Conservation (phyloP, 495 filamentous ascomycete genomes). For the Trichoderma asperelloides region DNA sequence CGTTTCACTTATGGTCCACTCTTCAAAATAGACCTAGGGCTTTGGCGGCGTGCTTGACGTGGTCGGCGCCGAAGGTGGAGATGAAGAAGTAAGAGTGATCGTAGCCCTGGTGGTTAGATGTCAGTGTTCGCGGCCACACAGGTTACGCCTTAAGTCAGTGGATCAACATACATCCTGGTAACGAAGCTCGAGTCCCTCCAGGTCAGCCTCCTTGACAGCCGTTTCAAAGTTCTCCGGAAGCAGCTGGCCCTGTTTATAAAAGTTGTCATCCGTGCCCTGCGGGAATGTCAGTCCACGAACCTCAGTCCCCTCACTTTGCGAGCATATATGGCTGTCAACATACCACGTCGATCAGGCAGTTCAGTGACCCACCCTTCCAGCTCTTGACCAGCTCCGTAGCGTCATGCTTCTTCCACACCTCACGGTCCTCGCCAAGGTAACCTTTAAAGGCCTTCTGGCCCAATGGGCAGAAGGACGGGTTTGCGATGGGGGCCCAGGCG, state of each 20-base stretch:
- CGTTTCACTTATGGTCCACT: no score
- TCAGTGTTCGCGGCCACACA: neutral
- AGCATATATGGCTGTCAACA: constrained; percentile 21
- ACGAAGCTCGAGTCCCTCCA: constrained; percentile 57
- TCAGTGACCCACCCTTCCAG: constrained; percentile 60
- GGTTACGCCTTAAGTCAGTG: neutral
- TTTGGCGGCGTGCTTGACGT: constrained; percentile 85
- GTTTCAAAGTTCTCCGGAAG: constrained; percentile 86
- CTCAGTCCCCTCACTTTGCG: neutral
- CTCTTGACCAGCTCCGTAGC: constrained; percentile 77
- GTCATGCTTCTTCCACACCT: constrained; percentile 80
- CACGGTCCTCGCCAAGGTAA: constrained; percentile 65
- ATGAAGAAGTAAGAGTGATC: constrained; percentile 97
- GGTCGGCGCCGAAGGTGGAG: constrained; percentile 77
- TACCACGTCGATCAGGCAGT: constrained; percentile 76
- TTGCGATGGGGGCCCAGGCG: constrained; percentile 87
- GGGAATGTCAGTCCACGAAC: no score
- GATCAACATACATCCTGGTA: constrained; percentile 68
- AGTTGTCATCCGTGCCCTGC: constrained; percentile 81
- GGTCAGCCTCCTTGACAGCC: constrained; percentile 63
- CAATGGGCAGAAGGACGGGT: constrained; percentile 82
- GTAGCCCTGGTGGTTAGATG: constrained; percentile 57
- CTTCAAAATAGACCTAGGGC: constrained; percentile 38
- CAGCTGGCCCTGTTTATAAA: constrained; percentile 87
- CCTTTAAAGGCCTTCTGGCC: constrained; percentile 90